A percentile compares a stretch with the other conserved stretches of the same genome.
phyloP scores from a whole-genome alignment of 176 grass and related monocot genomes.

The Tillandsia fasciculata region DNA sequence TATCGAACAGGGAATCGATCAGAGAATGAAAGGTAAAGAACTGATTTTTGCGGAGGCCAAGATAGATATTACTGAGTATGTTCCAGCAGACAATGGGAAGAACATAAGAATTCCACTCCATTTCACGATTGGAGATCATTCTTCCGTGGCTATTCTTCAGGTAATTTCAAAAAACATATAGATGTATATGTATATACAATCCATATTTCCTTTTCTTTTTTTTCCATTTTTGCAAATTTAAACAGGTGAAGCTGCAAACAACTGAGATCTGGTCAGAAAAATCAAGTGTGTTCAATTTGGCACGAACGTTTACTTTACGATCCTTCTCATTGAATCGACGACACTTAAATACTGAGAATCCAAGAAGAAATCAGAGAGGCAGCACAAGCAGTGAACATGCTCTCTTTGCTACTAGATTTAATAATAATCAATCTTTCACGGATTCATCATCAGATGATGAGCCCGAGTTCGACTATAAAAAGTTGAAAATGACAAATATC shows the following conservation, averaged over 20 bases:
- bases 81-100: constrained; percentile 2
- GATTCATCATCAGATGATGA: constrained; percentile 32
- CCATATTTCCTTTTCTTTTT: background rate
- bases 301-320: constrained; percentile 10
- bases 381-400: background rate
- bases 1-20: constrained; percentile 12
- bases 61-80: constrained; percentile 29
- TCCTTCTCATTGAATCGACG: constrained; percentile 14
- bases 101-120: constrained; percentile 20
- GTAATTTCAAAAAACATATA: constrained; percentile 14
- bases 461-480: constrained; percentile 21
- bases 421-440: background rate
- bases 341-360: constrained; percentile 4
- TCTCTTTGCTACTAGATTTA: background rate
- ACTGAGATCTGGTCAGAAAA: constrained; percentile 6
- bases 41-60: constrained; percentile 4
- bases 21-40: background rate
- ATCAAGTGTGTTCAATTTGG: constrained; percentile 6
- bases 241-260: constrained; percentile 20
- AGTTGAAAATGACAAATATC: constrained; percentile 17
- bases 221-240: background rate
- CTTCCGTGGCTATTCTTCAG: constrained; percentile 16
- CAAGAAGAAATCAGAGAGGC: constrained; percentile 4
- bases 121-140: constrained; percentile 18
- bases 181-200: background rate